phyloP scores from a whole-genome alignment of 345 rosid species.

The Raphanus sativus region DNA sequence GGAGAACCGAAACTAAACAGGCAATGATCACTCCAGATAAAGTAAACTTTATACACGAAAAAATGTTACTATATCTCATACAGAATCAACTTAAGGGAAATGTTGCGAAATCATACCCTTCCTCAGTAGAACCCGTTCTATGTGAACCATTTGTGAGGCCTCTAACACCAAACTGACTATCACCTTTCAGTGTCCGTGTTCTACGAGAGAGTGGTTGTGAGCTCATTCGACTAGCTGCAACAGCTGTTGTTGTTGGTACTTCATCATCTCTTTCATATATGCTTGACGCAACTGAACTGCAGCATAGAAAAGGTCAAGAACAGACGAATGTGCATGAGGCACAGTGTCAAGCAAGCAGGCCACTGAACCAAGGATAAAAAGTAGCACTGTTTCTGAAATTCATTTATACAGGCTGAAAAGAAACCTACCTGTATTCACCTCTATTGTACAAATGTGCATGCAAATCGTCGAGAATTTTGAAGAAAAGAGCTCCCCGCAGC shows the following conservation, averaged over 20 bases:
- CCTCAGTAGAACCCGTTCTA: slow-evolving; percentile 64
- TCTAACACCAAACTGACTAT: slow-evolving; percentile 57
- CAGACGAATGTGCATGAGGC: slow-evolving; percentile 24
- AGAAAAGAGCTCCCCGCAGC: slow-evolving; percentile 82
- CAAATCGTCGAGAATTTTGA: slow-evolving; percentile 89
- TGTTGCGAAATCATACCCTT: slow-evolving; percentile 56
- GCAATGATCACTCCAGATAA: slow-evolving; percentile 8
- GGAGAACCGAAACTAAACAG: slow-evolving; percentile 9
- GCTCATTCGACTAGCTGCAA: slow-evolving; percentile 57
- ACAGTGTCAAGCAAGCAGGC: slow-evolving; percentile 9
- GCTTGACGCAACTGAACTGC: slow-evolving; percentile 80
- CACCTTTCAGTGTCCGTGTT: slow-evolving; percentile 81
- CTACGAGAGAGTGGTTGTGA: slow-evolving; percentile 88
- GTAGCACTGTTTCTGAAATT: slow-evolving; percentile 6
- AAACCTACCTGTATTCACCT: slow-evolving; percentile 85
- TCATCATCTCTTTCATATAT: slow-evolving; percentile 86
- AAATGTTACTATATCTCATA: background rate
- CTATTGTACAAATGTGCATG: slow-evolving; percentile 93
- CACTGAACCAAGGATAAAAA: slow-evolving; percentile 7
- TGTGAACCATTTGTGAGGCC: slow-evolving; percentile 71
- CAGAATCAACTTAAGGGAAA: slow-evolving; percentile 22
- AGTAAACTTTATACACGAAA: background rate
- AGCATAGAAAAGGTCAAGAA: slow-evolving; percentile 43
- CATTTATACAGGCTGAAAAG: background rate
- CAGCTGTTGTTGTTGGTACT: slow-evolving; percentile 79